Percentiles rank a stretch among this genome's conserved stretches.
phyloP scores from a whole-genome alignment of 192 early-diverging fungal genomes.

The Rhizoclosmatium globosum region DNA sequence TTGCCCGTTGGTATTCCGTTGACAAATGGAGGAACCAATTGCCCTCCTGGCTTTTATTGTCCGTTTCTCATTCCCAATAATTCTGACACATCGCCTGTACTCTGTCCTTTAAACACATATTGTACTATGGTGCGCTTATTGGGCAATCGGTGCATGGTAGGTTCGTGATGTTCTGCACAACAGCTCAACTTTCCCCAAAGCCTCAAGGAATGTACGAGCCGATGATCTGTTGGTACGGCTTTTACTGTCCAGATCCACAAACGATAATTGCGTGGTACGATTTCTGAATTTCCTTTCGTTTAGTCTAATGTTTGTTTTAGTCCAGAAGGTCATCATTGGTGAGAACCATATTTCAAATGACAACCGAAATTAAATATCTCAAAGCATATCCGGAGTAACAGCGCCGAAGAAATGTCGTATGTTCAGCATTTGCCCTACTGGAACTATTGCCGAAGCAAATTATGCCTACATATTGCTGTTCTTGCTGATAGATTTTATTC shows the following conservation, averaged over 20 bases:
- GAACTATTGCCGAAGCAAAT: conserved; percentile 21
- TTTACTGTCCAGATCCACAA: conserved; percentile 46
- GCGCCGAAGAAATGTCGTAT: conserved; percentile 10
- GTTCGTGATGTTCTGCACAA: background rate
- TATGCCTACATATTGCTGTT: conserved; percentile 27
- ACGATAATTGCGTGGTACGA: conserved; percentile 17
- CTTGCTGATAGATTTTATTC: conserved; percentile 10
- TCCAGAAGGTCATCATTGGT: conserved; percentile 26
- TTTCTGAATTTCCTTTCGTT: background rate
- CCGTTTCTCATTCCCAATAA: conserved; percentile 27
- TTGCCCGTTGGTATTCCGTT: conserved; percentile 25
- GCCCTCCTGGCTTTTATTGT: conserved; percentile 45
- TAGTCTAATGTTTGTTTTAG: background rate
- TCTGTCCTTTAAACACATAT: conserved; percentile 41
- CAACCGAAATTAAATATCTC: background rate
- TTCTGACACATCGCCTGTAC: conserved; percentile 34
- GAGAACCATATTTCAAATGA: background rate
- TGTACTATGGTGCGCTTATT: conserved; percentile 39
- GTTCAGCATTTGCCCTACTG: conserved; percentile 27
- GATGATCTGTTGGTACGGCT: conserved; percentile 43
- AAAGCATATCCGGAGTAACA: conserved; percentile 10
- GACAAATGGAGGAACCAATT: background rate
- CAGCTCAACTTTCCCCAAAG: background rate
- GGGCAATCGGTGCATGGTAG: conserved; percentile 33
- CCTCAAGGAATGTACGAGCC: conserved; percentile 50